phyloP scores from a whole-genome alignment of 2,329 filamentous ascomycete species.

The Aspergillus pseudonomiae region DNA sequence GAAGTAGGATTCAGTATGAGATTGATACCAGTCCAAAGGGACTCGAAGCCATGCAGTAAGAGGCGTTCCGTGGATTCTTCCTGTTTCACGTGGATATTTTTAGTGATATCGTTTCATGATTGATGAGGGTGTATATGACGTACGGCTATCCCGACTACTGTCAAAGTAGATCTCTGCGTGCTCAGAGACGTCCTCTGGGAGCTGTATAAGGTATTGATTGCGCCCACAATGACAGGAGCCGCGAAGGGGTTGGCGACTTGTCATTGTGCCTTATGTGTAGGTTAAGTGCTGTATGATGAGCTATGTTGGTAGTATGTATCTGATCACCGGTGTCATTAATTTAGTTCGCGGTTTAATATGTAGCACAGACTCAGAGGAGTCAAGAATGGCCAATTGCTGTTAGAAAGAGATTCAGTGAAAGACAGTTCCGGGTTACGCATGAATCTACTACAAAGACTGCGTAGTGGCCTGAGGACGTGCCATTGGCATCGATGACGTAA shows the following conservation, averaged over 20 bases:
- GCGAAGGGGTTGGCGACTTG: constrained; percentile 57
- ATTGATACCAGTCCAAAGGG: constrained; percentile 78
- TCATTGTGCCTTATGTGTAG: constrained; percentile 15
- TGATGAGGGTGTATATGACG: constrained; percentile 41
- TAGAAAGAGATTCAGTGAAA: background rate
- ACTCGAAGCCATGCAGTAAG: constrained; percentile 82
- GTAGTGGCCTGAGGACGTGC: background rate
- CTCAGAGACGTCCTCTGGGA: constrained; percentile 62
- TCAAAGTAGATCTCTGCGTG: constrained; percentile 75
- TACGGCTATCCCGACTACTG: constrained; percentile 71
- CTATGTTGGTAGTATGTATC: background rate
- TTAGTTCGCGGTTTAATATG: background rate
- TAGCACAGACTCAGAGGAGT: background rate
- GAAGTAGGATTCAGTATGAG: constrained; percentile 73
- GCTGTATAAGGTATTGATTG: constrained; percentile 75
- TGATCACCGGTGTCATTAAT: background rate
- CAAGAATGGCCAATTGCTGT: background rate
- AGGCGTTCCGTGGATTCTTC: constrained; percentile 68
- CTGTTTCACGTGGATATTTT: constrained; percentile 39
- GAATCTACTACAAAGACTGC: background rate
- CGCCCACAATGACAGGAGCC: constrained; percentile 85
- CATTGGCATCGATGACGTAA: constrained; percentile 17
- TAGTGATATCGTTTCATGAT: background rate
- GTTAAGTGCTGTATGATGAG: background rate
- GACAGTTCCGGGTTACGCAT: background rate